These are phyloP conservation scores for Aureobasidium sp. DNA, from an alignment of 2,329 filamentous ascomycete genomes.

Conservation along the genomic window DNA sequence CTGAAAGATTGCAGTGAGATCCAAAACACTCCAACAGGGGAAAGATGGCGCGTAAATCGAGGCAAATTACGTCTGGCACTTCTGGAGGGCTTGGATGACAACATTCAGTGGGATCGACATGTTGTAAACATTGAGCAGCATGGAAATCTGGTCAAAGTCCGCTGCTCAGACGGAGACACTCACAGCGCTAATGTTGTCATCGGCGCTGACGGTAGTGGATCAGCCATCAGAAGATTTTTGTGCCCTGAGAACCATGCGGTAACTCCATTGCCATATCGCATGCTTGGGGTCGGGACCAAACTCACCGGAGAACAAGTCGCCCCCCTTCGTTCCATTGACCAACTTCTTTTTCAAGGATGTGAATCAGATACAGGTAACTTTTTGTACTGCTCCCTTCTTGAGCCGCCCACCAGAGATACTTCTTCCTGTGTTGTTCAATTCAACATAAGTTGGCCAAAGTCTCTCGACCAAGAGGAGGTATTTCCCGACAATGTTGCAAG, in stretches of 20 bases:
- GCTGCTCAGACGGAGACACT: background rate
- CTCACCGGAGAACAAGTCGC: background rate
- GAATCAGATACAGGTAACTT: conserved; percentile 3
- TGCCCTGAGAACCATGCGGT: conserved; percentile 10
- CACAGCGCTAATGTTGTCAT: conserved; percentile 9
- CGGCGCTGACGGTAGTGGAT: conserved; percentile 2
- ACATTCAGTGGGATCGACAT: conserved; percentile 1
- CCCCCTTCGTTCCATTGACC: conserved; percentile 5
- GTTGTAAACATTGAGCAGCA: background rate
- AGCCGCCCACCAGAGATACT: background rate
- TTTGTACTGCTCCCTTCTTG: conserved; percentile 9
- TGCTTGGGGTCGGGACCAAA: conserved; percentile 1
- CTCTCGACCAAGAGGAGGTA: background rate
- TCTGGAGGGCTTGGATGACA: background rate
- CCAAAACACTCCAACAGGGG: background rate
- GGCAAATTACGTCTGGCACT: conserved; percentile 9
- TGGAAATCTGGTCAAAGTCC: background rate
- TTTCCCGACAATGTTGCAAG: conserved; percentile 6
- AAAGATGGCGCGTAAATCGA: conserved; percentile 10
- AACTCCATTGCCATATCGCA: conserved; percentile 7
- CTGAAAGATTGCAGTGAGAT: conserved; percentile 10
- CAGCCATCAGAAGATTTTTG: conserved; percentile 14
- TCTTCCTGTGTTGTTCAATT: background rate
- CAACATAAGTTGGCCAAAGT: conserved; percentile 9
- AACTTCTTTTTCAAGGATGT: conserved; percentile 4